Evolutionary conservation across 768 basidiomycete species (phyloP), one percentile per base, ranked within the genome.

Genomic region (Boletus insuetus): DNA sequence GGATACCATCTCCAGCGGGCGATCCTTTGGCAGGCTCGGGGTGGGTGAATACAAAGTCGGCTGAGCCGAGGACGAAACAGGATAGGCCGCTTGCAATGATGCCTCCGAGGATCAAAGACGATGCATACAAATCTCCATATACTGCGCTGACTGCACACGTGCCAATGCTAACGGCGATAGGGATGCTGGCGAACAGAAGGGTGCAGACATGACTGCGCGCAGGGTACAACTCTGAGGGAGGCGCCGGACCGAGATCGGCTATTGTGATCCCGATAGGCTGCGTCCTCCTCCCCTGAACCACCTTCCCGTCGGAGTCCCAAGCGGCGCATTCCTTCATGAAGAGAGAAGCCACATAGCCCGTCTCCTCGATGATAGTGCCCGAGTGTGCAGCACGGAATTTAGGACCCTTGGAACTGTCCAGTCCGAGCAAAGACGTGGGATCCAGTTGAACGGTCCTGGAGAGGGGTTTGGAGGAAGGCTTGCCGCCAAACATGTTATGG

Each of bases 301-400:
- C 49, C 31, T 14, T 54, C 6, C 53, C 63, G 6, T 51, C 56
- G 14, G 51, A 49, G 16, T 46, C 24, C 48, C 53, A 58, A 40
- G 56, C 4, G 2, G 46, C 37, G n/a, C 64, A 65, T 48, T 52
- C 56, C 8, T 61, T 53, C 59, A 60, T 48, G 20, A 35, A 86
- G 76, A 72, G 88, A 82, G 42, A 71, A 76, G 22, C 89, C 84
- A 64, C 79, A 67, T 17, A 82, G 73, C 49, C 80, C 75, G 64
- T 81, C 76, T 35, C 71, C 63, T n/a, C 69, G 1, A 72, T 62
- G 67, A 56, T 75, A 77, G 58, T 89, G 67, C 69, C 87, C 78
- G 45, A 92, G 71, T 24, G 83, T 61, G 90, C 85, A 0, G 87
- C 83, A 56, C 89, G 83, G 69, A 81, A 93, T 64, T 89, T 91